A percentile compares a stretch with the other conserved stretches of the same genome.
Evolutionary conservation across 768 basidiomycete genomes (phyloP).

Genomic region (Tricholoma matsutake): DNA sequence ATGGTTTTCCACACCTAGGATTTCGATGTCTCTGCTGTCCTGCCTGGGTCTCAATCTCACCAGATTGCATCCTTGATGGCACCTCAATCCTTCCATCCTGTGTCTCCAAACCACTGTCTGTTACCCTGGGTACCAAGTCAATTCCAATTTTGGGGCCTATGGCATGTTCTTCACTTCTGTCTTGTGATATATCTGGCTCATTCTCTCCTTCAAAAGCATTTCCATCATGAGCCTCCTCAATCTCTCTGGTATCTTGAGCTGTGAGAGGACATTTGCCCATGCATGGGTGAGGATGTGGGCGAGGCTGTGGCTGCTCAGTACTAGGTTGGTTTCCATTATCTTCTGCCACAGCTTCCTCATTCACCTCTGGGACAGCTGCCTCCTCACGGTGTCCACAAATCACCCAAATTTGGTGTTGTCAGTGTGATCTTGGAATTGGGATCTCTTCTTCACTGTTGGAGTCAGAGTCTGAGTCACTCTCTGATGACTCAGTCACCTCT

Average conservation of each 20-base stretch:
- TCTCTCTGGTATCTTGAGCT: not conserved
- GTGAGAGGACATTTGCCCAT: not conserved
- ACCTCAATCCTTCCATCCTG: too few species aligned
- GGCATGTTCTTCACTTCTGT: too few species aligned
- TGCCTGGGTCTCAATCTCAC: too few species aligned
- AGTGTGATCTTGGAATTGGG: conserved; percentile 3
- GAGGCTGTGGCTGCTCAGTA: not conserved
- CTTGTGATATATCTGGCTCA: too few species aligned
- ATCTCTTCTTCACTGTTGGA: conserved; percentile 3
- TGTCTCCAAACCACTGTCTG: too few species aligned
- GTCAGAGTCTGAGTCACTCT: conserved; percentile 2
- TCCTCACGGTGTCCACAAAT: not conserved
- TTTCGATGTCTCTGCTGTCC: not conserved
- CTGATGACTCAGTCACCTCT: not conserved
- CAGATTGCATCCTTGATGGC: too few species aligned
- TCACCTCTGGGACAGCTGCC: not conserved
- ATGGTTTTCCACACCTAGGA: not conserved
- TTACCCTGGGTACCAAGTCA: too few species aligned
- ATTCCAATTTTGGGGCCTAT: too few species aligned
- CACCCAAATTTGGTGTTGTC: conserved; percentile 1
- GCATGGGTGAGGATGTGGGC: not conserved
- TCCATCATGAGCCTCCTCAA: not conserved
- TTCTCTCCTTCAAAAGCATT: too few species aligned
- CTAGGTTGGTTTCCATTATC: not conserved
- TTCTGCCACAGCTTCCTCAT: not conserved